Evolutionary conservation across 2,329 filamentous ascomycete species (phyloP), one percentile per base, ranked within the genome.

Genomic region (Trichoderma sp.): DNA sequence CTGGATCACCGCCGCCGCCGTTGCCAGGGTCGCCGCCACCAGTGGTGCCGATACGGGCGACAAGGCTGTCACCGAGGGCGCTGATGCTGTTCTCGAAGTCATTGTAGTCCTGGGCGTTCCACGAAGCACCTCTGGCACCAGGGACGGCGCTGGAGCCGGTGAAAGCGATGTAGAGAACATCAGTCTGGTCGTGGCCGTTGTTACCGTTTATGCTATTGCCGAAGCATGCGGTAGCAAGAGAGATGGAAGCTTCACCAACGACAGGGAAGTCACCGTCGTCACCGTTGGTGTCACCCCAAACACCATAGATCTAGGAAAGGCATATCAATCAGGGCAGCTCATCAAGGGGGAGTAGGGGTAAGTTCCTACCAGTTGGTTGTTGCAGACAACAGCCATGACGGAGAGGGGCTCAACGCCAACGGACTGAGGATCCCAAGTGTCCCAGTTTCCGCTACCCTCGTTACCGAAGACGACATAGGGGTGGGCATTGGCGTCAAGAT

Each of bases 111-210:
- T 77, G 76, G 0, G 89, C 87, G 9, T 80, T 80, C 89, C 89
- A 92, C 34, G 84, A 80, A 0, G 89, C 89, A 24, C 83, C 83
- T 2, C 79, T 77, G 14, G 82, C 79, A 1, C 88, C 89, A 0
- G 88, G 88, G 0, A 90, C 86, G 1, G 90, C 88, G 6, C 86
- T 84, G 0, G 78, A 71, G 2, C 89, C 89, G 0, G 82, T 82
- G 76, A 92, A 92, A 0, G 87, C 90, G 63, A 92, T 83, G 78
- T 87, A 91, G 43, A 92, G 79, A 0, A 91, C 87, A 77, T 92
- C 88, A 39, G 88, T 83, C 18, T 82, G 79, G 53, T 83, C 83
- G 77, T 91, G 85, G 1, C 90, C 89, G 69, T 79, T 82, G 77
- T 90, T 81, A 3, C 89, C 90, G 47, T 81, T 87, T 36, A 91